A percentile compares a stretch with the other conserved stretches of the same genome.
Evolutionary conservation across 768 basidiomycete genomes (phyloP).

Genomic region (Boletus pseudo-olivaceus): DNA sequence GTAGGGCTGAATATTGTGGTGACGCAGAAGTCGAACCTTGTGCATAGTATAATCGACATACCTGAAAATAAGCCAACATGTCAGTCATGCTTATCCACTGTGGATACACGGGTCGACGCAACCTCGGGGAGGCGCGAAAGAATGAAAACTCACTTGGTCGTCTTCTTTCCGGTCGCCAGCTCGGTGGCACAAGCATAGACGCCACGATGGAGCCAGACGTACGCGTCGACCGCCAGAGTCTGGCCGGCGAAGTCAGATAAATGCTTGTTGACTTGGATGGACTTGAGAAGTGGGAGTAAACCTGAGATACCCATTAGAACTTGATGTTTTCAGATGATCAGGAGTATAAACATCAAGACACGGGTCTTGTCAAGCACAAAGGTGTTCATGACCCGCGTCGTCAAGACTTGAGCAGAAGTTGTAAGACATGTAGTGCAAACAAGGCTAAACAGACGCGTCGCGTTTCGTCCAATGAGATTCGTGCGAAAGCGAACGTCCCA

Average conservation of each 20-base stretch:
- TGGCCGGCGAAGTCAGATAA: constrained; percentile 81
- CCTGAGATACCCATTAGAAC: constrained; percentile 85
- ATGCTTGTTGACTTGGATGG: constrained; percentile 76
- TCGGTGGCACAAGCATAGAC: constrained; percentile 89
- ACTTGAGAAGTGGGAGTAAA: constrained; percentile 83
- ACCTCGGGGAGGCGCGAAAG: neutral
- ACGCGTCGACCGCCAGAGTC: constrained; percentile 89
- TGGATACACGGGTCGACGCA: neutral
- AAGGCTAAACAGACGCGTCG: constrained; percentile 32
- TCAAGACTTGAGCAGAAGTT: neutral
- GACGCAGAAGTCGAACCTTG: constrained; percentile 77
- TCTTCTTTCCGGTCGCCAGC: constrained; percentile 78
- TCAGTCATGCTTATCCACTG: neutral
- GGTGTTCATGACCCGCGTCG: neutral
- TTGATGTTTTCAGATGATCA: neutral
- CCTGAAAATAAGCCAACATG: constrained; percentile 39
- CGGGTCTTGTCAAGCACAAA: constrained; percentile 4
- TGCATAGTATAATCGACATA: constrained; percentile 98
- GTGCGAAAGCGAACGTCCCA: neutral
- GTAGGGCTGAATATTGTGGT: constrained; percentile 83
- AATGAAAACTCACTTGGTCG: constrained; percentile 64
- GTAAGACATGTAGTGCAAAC: constrained; percentile 16
- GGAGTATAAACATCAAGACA: neutral
- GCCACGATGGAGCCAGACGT: constrained; percentile 91
- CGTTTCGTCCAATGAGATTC: constrained; percentile 19